Base-by-base conservation (phyloP, 345 rosid species). In the Eucalyptus caleyi region DNA sequence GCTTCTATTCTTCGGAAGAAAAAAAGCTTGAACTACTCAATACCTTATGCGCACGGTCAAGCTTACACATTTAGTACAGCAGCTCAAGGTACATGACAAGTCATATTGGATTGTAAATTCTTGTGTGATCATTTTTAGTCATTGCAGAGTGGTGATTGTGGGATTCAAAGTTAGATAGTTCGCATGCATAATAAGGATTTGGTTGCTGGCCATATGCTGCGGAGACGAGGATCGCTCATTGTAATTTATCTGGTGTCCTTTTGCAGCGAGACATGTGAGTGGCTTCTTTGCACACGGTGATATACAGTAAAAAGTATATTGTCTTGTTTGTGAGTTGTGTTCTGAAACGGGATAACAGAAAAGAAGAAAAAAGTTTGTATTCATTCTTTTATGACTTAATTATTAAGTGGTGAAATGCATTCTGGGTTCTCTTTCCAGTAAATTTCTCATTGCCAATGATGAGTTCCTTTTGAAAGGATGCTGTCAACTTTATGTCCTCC, bases 1-100 rank as follows among this genome's bases (percentile, higher is more conserved):
- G 96, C 98, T 98, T 86, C 98, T 98, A 62, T 89, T 97, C 92
- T 96, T 98, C 50, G 98, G 98, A 87, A 91, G 95, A 93, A 96
- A 93, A 93, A 93, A 90, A 47, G 77, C 87, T 59, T 77, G 67
- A 86, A 27, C 67, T 67, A 59, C 90, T 51, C 86, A 80, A 89
- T 65, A 18, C 32, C 34, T 67, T 69, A 40, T 24, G 86, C 53
- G 62, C 24, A 21, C 13, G 23, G 62, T 54, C 60, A n/a, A 26
- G 82, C 80, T 47, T 40, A 40, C 47, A 37, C 19, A 67, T 21
- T 14, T 5, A 32, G 56, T 88, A 40, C 83, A 5, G 47, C 83
- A 77, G 1, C 6, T 77, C 27, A 37, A 77, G 83, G 83, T 77
- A 77, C 83, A 42, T 40, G 47, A 40, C 83, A 37, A 19, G 83